These are phyloP conservation scores for Fusarium haematococcum DNA, from an alignment of 2,329 filamentous ascomycete genomes.

Conservation along the genomic window DNA sequence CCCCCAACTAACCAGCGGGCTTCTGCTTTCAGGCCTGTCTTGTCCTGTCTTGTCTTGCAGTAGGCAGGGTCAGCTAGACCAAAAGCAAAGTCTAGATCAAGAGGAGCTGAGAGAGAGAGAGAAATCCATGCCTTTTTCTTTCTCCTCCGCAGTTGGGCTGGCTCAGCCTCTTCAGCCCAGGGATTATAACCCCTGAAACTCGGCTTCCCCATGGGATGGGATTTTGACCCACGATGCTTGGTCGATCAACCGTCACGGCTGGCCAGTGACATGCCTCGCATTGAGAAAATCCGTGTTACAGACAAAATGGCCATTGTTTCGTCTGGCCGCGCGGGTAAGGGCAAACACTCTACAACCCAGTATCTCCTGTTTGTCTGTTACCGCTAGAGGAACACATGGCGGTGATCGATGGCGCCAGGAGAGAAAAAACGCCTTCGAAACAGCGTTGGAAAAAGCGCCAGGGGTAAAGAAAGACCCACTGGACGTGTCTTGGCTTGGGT, in stretches of 20 bases:
- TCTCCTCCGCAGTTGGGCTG: slow-evolving; percentile 22
- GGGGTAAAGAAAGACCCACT: slow-evolving; percentile 11
- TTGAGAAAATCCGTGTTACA: slow-evolving; percentile 30
- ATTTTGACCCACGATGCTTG: slow-evolving; percentile 18
- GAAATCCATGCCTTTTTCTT: not conserved
- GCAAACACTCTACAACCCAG: not conserved
- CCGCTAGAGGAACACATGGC: not conserved
- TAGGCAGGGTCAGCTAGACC: not conserved
- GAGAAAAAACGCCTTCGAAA: not conserved
- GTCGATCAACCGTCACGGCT: slow-evolving; percentile 24
- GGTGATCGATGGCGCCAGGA: not conserved
- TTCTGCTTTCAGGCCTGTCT: not conserved
- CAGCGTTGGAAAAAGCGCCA: slow-evolving; percentile 4
- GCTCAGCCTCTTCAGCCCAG: not conserved
- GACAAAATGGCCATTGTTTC: slow-evolving; percentile 39
- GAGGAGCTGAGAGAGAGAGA: not conserved
- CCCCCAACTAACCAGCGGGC: not conserved
- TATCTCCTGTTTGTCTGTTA: slow-evolving; percentile 11
- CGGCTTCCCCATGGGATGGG: not conserved
- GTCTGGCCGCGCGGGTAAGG: slow-evolving; percentile 41
- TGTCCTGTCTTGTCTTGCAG: not conserved
- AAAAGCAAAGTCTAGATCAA: not conserved
- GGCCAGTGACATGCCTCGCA: slow-evolving; percentile 27
- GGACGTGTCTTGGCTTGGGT: slow-evolving; percentile 17
- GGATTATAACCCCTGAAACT: slow-evolving; percentile 7